A percentile compares a stretch with the other conserved stretches of the same genome.
Conservation (phyloP, 2,329 filamentous ascomycete species). For the Alternaria triticina region DNA sequence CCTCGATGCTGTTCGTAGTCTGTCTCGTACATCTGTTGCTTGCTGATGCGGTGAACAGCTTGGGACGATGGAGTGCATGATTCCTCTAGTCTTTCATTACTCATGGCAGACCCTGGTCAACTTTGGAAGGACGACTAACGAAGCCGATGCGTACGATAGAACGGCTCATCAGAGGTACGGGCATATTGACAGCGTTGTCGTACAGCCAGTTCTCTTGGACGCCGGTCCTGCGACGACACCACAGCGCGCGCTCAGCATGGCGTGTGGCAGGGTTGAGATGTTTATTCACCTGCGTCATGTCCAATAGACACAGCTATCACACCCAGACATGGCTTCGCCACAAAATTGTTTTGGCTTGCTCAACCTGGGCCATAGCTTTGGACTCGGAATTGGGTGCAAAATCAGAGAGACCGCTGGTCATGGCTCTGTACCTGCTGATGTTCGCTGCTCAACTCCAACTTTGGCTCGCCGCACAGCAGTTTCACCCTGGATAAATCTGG, state of each 20-base stretch:
- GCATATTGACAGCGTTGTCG: not conserved
- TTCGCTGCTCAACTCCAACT: not conserved
- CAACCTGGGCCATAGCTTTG: not conserved
- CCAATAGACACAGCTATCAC: not conserved
- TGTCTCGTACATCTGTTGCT: not conserved
- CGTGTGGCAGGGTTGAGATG: not conserved
- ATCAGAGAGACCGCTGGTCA: not conserved
- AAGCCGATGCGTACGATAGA: not conserved
- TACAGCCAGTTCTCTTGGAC: not conserved
- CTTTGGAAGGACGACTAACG: not conserved
- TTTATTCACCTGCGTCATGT: not conserved
- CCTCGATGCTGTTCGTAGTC: not conserved
- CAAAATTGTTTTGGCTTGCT: not conserved
- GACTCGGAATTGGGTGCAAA: conserved; percentile 5
- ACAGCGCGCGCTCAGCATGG: not conserved
- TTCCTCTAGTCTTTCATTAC: not conserved
- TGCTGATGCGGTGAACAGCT: not conserved
- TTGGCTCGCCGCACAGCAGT: not conserved
- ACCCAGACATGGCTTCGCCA: not conserved
- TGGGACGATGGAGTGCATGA: not conserved
- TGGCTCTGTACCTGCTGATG: not conserved
- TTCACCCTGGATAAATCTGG: not conserved
- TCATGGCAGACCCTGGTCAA: not conserved
- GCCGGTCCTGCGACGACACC: not conserved
- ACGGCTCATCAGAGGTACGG: no score